Base-by-base conservation (phyloP, 1,139 yeast genomes). In the Blastobotrys ciferrii region DNA sequence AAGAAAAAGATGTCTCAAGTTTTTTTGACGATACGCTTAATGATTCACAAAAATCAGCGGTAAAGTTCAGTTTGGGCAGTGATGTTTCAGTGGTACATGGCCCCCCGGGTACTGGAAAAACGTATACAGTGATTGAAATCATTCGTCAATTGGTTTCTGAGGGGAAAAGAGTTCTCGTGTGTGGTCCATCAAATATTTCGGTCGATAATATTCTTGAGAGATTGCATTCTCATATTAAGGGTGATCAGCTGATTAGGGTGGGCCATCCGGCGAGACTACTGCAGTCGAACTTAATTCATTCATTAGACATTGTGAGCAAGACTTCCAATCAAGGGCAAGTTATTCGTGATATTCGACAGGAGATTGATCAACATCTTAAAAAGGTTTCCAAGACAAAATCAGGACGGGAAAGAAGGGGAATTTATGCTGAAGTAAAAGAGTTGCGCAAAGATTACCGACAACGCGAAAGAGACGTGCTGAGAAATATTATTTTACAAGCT, bases 131-230 rank as follows among this genome's bases (percentile, higher is more conserved):
- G 6, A 81, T 91, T n/a, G 98, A 92, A 60, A 69, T 87, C 9
- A 83, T 89, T 36, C 78, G 85, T 44, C 97, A 91, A 61, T 69
- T 88, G 48, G 76, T 84, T 0, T 72, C 71, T 13, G 69, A 70
- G 12, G 81, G 82, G 6, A 82, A 85, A 56, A 72, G 92, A 46
- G 83, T 92, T 0, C 71, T 92, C 37, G 94, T 92, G 0, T 91
- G 98, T 69, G 98, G 97, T 0, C 96, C 98, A 0, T 91, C 98
- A 0, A 92, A 92, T 63, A 84, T 89, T n/a, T 82, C 97, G 0
- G 96, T 89, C 0, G 98, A 92, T 65, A 92, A 95, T 0, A 86
- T 92, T 28, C 68, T 89, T 45, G 98, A 91, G 63, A 72, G 97
- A 52, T 67, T 91, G 20, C 75, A 82, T n/a, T 66, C 68, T 12